Evolutionary conservation across 441 rosid genomes (phyloP), one percentile per base, ranked within the genome.

Genomic region (Jatropha podagrica): DNA sequence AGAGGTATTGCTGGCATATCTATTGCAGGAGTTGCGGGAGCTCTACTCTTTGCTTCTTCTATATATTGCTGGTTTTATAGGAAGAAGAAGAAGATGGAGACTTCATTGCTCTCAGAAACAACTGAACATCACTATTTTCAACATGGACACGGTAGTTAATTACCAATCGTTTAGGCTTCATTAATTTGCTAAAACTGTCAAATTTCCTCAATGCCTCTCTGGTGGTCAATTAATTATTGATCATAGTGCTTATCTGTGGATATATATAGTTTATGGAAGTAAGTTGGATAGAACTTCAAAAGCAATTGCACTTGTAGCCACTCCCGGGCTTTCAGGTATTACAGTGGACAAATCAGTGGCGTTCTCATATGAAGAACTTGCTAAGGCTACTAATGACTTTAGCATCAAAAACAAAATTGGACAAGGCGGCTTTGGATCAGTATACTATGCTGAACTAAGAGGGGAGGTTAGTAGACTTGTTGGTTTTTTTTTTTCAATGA

Each of bases 341-440:
- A 89, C 91, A 26, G 95, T 95, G 42, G 89, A 84, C 44, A 83
- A 84, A 68, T 78, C 82, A 37, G 86, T 86, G 72, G 84, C 76
- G 54, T 83, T 76, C 75, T 79, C 83, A 37, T 82, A 78, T 77
- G 78, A 79, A 73, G 84, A 82, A 70, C 84, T 78, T 72, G 77
- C 84, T 9, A 41, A 59, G 72, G 80, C 84, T 7, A 75, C 84
- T 4, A 58, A 76, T 77, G 91, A 89, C 78, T 95, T 95, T 79
- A 91, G 87, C 81, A 44, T 89, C 80, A 88, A 96, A 27, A 78
- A 88, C 74, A 93, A 92, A 86, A 95, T 95, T 23, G 98, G 99
- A 18, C 75, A 88, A 85, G 98, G 98, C 62, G 98, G 99, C 74
- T 95, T 92, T 56, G 99, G 98, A 18, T 86, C 88, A 55, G 96